Base-by-base conservation (phyloP, 371 early-diverging fungal genomes). In the Actinomortierella wolfii region DNA sequence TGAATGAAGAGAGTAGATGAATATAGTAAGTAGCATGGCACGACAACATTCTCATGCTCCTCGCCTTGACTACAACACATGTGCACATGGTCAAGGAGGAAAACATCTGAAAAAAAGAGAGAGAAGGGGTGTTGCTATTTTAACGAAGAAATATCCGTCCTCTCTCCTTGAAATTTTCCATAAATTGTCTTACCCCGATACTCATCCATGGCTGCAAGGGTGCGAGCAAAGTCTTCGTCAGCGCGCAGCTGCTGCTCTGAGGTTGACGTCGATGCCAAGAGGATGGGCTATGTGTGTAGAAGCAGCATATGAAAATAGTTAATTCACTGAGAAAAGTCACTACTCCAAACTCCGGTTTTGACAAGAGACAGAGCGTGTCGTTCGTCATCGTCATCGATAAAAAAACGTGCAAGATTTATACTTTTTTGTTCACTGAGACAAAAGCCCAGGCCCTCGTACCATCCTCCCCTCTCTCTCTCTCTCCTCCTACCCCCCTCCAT, bases 191-290 rank as follows among this genome's bases (percentile, higher is more conserved):
- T 51, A 73, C 74, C 74, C 57, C 67, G 66, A 51, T 73, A 67
- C 49, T 73, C 74, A 29, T 73, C 74, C 74, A 73, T 73, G 18
- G 67, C 67, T 6, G 67, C 67, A 40, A 73, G 25, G 24, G 67
- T 73, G 14, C 74, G 67, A 25, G 74, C 74, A 57, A 63, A 67
- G 54, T 73, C 74, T 28, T 73, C 74, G n/a, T 73, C 74, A 1
- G 67, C 55, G 14, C 74, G 67, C 53, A 73, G 26, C 24, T 73
- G 74, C 39, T 73, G 74, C 51, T 73, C 74, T 23, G 67, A 45
- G n/a, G 74, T 73, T 15, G 74, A 73, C 1, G 74, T 73, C 21
- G 74, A 73, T 54, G 74, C 74, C 74, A 73, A 73, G 67, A 73
- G 62, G 59, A 73, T 60, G 46, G 74, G 74, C 74, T 73, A 54